Evolutionary conservation across 495 filamentous ascomycete genomes (phyloP).

Genomic region (Penicillium lagena): DNA sequence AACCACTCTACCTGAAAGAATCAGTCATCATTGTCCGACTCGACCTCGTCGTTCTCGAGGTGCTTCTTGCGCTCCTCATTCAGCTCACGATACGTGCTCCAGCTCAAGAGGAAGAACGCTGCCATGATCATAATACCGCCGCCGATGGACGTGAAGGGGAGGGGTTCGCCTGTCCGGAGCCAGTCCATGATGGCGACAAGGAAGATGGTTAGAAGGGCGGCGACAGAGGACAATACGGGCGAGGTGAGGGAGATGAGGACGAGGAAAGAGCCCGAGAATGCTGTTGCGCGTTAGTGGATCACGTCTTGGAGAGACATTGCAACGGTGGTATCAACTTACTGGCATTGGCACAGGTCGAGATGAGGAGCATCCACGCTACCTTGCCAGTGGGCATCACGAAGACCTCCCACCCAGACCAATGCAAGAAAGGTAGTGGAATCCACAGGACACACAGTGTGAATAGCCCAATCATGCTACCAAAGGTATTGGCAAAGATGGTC

Average conservation of each 20-base stretch:
- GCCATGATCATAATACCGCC: constrained; percentile 83
- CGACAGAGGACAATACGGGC: constrained; percentile 86
- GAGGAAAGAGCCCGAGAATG: constrained; percentile 89
- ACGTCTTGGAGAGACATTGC: no score
- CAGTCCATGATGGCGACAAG: constrained; percentile 90
- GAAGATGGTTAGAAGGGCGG: constrained; percentile 92
- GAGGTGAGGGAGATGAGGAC: constrained; percentile 87
- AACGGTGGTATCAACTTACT: constrained; percentile 36
- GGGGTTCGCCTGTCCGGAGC: constrained; percentile 66
- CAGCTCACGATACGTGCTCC: constrained; percentile 90
- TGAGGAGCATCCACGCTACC: constrained; percentile 68
- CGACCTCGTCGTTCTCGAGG: constrained; percentile 31
- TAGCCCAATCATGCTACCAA: constrained; percentile 75
- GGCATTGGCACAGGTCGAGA: constrained; percentile 80
- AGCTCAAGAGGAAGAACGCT: constrained; percentile 80
- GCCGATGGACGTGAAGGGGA: constrained; percentile 65
- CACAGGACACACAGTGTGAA: constrained; percentile 86
- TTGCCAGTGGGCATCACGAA: constrained; percentile 77
- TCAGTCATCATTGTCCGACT: constrained; percentile 38
- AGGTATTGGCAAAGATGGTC: constrained; percentile 88
- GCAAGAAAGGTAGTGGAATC: constrained; percentile 84
- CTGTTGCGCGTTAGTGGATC: constrained; percentile 14
- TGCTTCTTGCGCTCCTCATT: constrained; percentile 67
- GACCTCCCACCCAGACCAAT: constrained; percentile 66
- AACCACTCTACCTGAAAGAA: no score